A percentile compares a stretch with the other conserved stretches of the same genome.
Conservation (phyloP, 225 moss, liverwort and hornwort species). For the Thuidium tamariscinum region DNA sequence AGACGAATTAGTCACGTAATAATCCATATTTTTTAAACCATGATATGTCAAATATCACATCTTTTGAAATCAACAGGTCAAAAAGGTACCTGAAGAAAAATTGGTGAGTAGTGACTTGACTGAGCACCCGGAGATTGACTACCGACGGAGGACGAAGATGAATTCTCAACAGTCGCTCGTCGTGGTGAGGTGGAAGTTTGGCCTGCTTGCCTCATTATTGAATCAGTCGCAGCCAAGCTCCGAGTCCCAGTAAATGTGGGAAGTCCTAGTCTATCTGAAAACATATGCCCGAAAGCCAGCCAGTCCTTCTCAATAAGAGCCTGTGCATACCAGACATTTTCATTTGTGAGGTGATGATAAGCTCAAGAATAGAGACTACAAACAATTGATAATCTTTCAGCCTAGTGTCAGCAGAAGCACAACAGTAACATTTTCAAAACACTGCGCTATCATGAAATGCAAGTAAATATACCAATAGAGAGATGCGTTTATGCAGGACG, state of each 20-base stretch:
- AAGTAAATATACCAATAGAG: not conserved
- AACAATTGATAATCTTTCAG: not conserved
- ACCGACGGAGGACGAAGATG: conserved; percentile 28
- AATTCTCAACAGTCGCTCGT: conserved; percentile 32
- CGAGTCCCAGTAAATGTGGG: conserved; percentile 66
- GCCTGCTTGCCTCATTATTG: conserved; percentile 33
- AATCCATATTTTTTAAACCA: not conserved
- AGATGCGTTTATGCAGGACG: not conserved
- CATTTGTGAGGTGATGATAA: not conserved
- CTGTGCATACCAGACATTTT: conserved; percentile 25
- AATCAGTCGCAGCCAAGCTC: conserved; percentile 40
- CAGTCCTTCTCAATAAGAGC: conserved; percentile 96
- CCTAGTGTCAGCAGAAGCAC: not conserved
- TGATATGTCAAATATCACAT: too few species aligned
- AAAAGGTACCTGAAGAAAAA: conserved; percentile 71
- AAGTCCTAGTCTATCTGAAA: conserved; percentile 86
- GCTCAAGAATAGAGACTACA: not conserved
- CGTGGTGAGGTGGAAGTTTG: conserved; percentile 48
- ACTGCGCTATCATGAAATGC: not conserved
- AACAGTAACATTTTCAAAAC: not conserved
- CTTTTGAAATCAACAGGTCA: not conserved
- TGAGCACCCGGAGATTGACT: conserved; percentile 51
- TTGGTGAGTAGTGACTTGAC: conserved; percentile 69
- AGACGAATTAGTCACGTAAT: not conserved
- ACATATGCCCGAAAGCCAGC: conserved; percentile 89